Percentiles rank a stretch among this genome's conserved stretches.
These are phyloP conservation scores for Coemansia sp. DNA, from an alignment of 192 early-diverging fungal species.

Conservation along the genomic window DNA sequence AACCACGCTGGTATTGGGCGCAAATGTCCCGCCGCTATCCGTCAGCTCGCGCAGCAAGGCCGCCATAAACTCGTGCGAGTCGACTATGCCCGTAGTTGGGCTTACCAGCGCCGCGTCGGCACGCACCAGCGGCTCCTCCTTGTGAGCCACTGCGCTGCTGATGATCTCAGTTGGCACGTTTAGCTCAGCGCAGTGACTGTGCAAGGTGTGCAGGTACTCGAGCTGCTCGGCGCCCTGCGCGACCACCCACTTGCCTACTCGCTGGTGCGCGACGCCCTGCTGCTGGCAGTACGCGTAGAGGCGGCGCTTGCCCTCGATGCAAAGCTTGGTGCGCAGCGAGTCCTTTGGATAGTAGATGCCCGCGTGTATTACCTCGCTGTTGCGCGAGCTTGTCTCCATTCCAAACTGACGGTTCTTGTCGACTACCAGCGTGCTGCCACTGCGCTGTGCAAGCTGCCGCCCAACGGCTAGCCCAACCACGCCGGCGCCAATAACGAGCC, in stretches of 20 bases:
- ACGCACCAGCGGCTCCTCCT: constrained; percentile 65
- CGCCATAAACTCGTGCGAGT: constrained; percentile 73
- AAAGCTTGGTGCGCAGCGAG: constrained; percentile 76
- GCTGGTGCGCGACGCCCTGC: constrained; percentile 58
- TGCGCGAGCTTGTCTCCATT: constrained; percentile 81
- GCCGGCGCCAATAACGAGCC: constrained; percentile 79
- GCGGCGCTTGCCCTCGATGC: constrained; percentile 73
- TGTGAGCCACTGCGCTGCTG: constrained; percentile 24
- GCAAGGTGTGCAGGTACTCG: constrained; percentile 58
- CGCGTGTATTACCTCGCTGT: constrained; percentile 90
- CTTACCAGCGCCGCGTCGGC: constrained; percentile 64
- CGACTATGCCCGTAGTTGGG: constrained; percentile 81
- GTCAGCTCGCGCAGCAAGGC: constrained; percentile 59
- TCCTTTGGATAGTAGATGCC: constrained; percentile 81
- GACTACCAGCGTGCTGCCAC: constrained; percentile 60
- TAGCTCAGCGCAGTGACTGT: constrained; percentile 59
- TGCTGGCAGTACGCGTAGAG: constrained; percentile 67
- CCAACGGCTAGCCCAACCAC: constrained; percentile 82
- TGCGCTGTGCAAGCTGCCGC: constrained; percentile 59
- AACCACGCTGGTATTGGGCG: constrained; percentile 54
- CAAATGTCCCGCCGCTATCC: constrained; percentile 63
- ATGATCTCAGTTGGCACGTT: constrained; percentile 62
- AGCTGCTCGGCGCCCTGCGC: constrained; percentile 60
- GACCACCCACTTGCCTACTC: constrained; percentile 82
- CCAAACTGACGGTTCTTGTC: constrained; percentile 70